phyloP scores from a whole-genome alignment of 176 grass and related monocot species.

The Musa beccarii region DNA sequence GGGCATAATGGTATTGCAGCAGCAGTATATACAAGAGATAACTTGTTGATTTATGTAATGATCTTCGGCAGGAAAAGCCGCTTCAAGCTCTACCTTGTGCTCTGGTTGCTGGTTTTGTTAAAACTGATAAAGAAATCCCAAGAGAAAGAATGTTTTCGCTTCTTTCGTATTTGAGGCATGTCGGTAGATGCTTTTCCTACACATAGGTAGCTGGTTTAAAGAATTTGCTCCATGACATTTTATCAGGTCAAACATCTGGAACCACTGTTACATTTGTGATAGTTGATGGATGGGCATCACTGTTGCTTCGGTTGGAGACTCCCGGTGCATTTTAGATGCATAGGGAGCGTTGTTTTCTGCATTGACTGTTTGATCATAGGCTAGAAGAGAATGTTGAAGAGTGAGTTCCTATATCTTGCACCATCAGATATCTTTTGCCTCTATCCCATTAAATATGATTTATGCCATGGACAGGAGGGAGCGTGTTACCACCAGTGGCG shows the following conservation, averaged over 20 bases:
- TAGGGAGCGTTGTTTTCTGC: conserved; percentile 58
- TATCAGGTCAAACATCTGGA: conserved; percentile 75
- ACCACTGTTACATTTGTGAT: conserved; percentile 91
- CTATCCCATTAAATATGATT: not conserved
- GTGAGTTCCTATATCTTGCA: conserved; percentile 28
- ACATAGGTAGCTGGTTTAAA: not conserved
- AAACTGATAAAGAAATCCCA: conserved; percentile 83
- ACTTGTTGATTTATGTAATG: conserved; percentile 79
- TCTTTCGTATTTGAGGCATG: not conserved
- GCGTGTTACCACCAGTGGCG: conserved; percentile 82
- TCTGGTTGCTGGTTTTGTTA: conserved; percentile 79
- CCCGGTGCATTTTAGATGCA: conserved; percentile 86
- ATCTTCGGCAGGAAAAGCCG: conserved; percentile 65
- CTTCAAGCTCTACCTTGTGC: conserved; percentile 64
- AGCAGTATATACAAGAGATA: conserved; percentile 87
- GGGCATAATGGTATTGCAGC: conserved; percentile 88
- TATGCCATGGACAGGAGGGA: conserved; percentile 49
- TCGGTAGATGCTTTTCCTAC: not conserved
- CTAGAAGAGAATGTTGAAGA: conserved; percentile 93
- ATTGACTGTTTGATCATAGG: conserved; percentile 77
- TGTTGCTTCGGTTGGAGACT: conserved; percentile 91
- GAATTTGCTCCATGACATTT: not conserved
- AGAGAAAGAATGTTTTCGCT: conserved; percentile 44
- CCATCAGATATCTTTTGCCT: not conserved
- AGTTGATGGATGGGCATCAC: conserved; percentile 91